Evolutionary conservation across 768 basidiomycete genomes (phyloP).

Genomic region (Austroboletus eburneus): DNA sequence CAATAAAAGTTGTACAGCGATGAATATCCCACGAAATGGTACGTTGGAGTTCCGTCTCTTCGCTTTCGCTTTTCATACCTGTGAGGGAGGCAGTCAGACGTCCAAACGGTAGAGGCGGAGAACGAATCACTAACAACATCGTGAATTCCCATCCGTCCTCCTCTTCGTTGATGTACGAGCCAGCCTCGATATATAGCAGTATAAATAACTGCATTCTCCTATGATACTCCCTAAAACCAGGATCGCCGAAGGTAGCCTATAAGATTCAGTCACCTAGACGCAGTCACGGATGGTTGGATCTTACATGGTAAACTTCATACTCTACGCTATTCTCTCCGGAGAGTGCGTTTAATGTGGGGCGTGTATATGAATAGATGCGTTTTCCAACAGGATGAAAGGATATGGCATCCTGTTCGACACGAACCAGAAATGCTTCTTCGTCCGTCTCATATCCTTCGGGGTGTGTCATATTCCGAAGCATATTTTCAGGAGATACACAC

Average conservation of each 20-base stretch:
- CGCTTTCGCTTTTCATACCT: slow-evolving; percentile 86
- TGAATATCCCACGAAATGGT: slow-evolving; percentile 94
- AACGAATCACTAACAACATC: slow-evolving; percentile 56
- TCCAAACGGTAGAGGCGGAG: not conserved
- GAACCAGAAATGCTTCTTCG: slow-evolving; percentile 59
- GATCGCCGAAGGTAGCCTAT: slow-evolving; percentile 79
- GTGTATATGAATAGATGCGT: slow-evolving; percentile 72
- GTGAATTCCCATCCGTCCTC: slow-evolving; percentile 95
- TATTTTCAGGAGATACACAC: slow-evolving; percentile 2
- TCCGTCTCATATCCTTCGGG: slow-evolving; percentile 64
- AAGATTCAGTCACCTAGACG: slow-evolving; percentile 3
- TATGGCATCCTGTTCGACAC: slow-evolving; percentile 73
- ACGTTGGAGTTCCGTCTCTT: slow-evolving; percentile 51
- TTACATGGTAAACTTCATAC: slow-evolving; percentile 89
- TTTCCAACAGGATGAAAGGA: slow-evolving; percentile 75
- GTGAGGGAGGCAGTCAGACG: slow-evolving; percentile 3
- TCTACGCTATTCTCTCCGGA: slow-evolving; percentile 57
- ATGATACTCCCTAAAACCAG: slow-evolving; percentile 90
- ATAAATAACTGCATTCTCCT: slow-evolving; percentile 93
- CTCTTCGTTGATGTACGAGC: slow-evolving; percentile 90
- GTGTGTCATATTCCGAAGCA: not conserved
- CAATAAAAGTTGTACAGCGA: slow-evolving; percentile 95
- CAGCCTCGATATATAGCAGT: slow-evolving; percentile 90
- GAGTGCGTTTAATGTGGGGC: slow-evolving; percentile 42
- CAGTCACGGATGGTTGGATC: slow-evolving; percentile 24